Evolutionary conservation across 2,329 filamentous ascomycete species (phyloP), one percentile per base, ranked within the genome.

Genomic region (Furcasterigmium furcatum): DNA sequence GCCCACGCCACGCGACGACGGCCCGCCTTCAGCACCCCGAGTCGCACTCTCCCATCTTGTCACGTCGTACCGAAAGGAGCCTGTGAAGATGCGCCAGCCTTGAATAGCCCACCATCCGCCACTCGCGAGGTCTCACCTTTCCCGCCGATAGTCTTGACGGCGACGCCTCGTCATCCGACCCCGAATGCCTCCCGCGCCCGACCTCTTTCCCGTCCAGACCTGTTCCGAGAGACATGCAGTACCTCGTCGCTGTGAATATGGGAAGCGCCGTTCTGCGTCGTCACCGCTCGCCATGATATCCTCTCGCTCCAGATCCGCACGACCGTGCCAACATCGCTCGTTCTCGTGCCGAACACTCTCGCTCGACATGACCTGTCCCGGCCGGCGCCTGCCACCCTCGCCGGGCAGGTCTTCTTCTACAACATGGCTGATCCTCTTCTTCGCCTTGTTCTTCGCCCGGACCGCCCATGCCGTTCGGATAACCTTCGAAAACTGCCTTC

Each of bases 401-500:
- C 29, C 10, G n/a, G 7, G 12, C 46, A 43, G 34, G 20, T 38
- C 13, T 29, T 50, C 25, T 36, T 49, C n/a, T 44, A 54, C 34
- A 49, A 54, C 38, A 41, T 68, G 19, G 49, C 47, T 74, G 44
- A 50, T 73, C 47, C 43, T 71, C 38, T 48, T 78, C 38, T 51
- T 74, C 44, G 54, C 64, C 44, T 59, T 64, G 46, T 55, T 70
- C 21, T 58, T 68, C 47, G 46, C 68, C 9, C 60, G 61, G 36
- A 73, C 79, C 9, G 72, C 67, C 21, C 63, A 70, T 34, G 88
- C 87, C 41, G 89, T 83, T 38, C 80, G 83, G 55, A 70, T 96
- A 49, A 73, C 81, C 47, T 94, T 95, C 66, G 76, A 86, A n/a
- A 95, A 96, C 67, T 99, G 92, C 68, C 75, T 96, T 24, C 65